These are phyloP conservation scores for Exophiala lecanii-corni DNA, from an alignment of 2,329 filamentous ascomycete genomes.

Conservation along the genomic window DNA sequence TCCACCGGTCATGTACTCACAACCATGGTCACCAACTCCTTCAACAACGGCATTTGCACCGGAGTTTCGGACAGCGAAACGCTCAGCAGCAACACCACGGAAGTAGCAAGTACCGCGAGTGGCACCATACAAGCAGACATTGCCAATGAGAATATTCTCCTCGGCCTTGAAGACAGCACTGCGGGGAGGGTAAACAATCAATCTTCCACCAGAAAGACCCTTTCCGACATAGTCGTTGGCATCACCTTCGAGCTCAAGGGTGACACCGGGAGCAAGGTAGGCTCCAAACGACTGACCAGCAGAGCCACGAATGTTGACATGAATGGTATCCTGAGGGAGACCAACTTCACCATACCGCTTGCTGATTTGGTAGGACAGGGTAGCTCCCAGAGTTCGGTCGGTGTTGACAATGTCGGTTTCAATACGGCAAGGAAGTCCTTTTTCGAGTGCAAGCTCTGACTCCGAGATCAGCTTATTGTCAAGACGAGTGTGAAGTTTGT, in stretches of 20 bases:
- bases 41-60: conserved; percentile 95
- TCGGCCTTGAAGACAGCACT: conserved; percentile 91
- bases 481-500: conserved; percentile 83
- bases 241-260: conserved; percentile 91
- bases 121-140: conserved; percentile 91
- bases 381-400: conserved; percentile 87
- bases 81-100: conserved; percentile 92
- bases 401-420: conserved; percentile 97
- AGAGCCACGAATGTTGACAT: conserved; percentile 93
- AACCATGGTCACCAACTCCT: conserved; percentile 91
- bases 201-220: conserved; percentile 83
- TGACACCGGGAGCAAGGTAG: conserved; percentile 87
- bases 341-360: conserved; percentile 87
- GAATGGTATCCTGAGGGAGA: conserved; percentile 85
- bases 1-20: conserved; percentile 98
- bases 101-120: conserved; percentile 91
- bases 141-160: conserved; percentile 90
- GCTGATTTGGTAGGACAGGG: conserved; percentile 91
- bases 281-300: conserved; percentile 96
- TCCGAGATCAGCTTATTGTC: conserved; percentile 98
- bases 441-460: conserved; percentile 89
- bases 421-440: conserved; percentile 85
- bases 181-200: conserved; percentile 90
- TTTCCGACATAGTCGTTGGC: conserved; percentile 97
- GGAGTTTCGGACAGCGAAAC: conserved; percentile 94